Evolutionary conservation across 2,329 filamentous ascomycete species (phyloP).

Genomic region (Claviceps sp.): DNA sequence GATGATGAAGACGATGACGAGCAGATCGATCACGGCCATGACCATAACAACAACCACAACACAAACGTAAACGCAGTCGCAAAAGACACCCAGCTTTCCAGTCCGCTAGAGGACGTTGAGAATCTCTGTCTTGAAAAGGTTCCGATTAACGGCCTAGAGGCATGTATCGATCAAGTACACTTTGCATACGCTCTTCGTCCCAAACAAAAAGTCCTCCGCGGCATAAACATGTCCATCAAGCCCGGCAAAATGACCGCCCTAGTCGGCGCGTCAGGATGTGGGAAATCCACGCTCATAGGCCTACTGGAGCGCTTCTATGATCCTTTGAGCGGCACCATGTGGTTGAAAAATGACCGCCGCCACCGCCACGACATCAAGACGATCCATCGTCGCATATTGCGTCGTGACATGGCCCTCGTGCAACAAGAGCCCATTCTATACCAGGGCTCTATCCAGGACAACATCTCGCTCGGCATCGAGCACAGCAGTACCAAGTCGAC

Average conservation of each 20-base stretch:
- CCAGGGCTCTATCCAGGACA: slow-evolving; percentile 21
- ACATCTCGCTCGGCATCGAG: slow-evolving; percentile 11
- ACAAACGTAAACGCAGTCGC: slow-evolving; percentile 12
- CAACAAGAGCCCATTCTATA: slow-evolving; percentile 13
- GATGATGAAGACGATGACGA: slow-evolving; percentile 13
- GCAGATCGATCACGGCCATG: not conserved
- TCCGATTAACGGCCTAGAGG: slow-evolving; percentile 13
- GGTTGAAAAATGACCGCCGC: not conserved
- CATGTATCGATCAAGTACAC: slow-evolving; percentile 35
- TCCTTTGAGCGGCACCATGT: slow-evolving; percentile 1
- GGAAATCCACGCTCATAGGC: slow-evolving; percentile 17
- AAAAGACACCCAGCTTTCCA: not conserved
- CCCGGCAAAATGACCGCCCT: slow-evolving; percentile 10
- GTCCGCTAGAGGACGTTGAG: not conserved
- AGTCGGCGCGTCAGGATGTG: slow-evolving; percentile 7
- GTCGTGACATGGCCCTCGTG: slow-evolving; percentile 12
- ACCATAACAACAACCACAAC: not conserved
- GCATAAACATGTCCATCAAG: slow-evolving; percentile 26
- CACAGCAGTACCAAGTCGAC: slow-evolving; percentile 1
- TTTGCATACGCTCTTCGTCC: slow-evolving; percentile 43
- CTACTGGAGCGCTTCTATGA: slow-evolving; percentile 17
- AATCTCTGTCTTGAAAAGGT: slow-evolving; percentile 10
- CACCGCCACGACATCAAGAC: slow-evolving; percentile 1
- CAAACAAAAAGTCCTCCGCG: slow-evolving; percentile 21
- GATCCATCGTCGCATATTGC: slow-evolving; percentile 9